Percentiles rank a stretch among this genome's conserved stretches.
Evolutionary conservation across 208 protist genomes (phyloP).

Genomic region (Tritrichomonas foetus): DNA sequence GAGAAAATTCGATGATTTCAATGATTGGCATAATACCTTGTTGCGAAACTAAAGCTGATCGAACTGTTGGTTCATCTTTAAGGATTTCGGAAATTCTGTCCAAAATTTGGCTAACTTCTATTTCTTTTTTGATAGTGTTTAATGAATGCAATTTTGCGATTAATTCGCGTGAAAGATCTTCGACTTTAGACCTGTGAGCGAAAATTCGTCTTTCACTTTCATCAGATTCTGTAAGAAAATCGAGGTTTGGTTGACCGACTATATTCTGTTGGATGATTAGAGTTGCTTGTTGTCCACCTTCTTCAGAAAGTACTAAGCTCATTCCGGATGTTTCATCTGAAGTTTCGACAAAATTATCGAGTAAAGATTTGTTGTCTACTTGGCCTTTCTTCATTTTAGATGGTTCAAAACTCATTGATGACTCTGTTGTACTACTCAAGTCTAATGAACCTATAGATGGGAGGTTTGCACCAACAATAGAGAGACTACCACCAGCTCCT

Average conservation of each 20-base stretch:
- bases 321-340: not conserved
- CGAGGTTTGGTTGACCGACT: not conserved
- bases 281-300: not conserved
- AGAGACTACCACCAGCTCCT: not conserved
- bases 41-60: not conserved
- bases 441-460: too few relatives aligned
- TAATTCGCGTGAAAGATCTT: not conserved
- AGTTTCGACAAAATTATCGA: not conserved
- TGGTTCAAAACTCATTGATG: too few relatives aligned
- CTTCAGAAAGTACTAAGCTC: not conserved
- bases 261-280: not conserved
- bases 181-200: not conserved
- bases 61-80: not conserved
- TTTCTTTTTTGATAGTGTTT: not conserved
- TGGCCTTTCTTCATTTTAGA: too few relatives aligned
- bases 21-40: conserved; percentile 13
- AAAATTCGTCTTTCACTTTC: not conserved
- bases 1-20: not conserved
- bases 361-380: too few relatives aligned
- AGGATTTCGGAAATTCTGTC: not conserved
- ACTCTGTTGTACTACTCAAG: too few relatives aligned
- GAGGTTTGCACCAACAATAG: not conserved
- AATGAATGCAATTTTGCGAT: not conserved
- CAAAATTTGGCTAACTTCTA: not conserved
- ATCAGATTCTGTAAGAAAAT: not conserved